phyloP scores from a whole-genome alignment of 495 filamentous ascomycete species.

The Copromyces sp. region DNA sequence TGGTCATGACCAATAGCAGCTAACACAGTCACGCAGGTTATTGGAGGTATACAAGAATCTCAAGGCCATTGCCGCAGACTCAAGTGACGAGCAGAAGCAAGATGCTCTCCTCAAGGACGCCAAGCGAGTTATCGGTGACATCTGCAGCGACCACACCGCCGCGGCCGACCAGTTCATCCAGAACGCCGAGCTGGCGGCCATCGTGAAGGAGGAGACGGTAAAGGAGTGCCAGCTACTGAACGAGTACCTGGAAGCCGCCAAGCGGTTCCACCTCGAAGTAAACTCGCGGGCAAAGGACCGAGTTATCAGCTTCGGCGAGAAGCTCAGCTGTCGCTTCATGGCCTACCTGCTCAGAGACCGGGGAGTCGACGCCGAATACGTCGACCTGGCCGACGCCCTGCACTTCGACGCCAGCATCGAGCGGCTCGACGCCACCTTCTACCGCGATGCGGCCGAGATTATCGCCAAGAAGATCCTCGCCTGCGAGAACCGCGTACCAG shows the following conservation, averaged over 20 bases:
- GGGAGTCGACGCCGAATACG: constrained; percentile 71
- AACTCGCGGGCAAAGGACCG: constrained; percentile 76
- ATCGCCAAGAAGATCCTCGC: constrained; percentile 58
- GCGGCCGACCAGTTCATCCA: constrained; percentile 55
- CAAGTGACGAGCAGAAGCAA: constrained; percentile 48
- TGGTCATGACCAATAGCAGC: neutral
- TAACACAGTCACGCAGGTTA: constrained; percentile 23
- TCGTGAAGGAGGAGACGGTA: constrained; percentile 51
- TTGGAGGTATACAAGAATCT: constrained; percentile 54
- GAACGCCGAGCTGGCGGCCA: constrained; percentile 46
- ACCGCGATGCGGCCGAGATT: constrained; percentile 52
- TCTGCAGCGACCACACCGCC: constrained; percentile 61
- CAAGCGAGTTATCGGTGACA: constrained; percentile 58
- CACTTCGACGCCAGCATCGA: constrained; percentile 44
- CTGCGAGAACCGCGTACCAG: constrained; percentile 62
- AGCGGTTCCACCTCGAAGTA: constrained; percentile 56
- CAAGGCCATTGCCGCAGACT: constrained; percentile 54
- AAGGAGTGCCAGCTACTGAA: constrained; percentile 57
- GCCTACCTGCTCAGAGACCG: constrained; percentile 64
- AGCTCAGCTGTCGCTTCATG: constrained; percentile 83
- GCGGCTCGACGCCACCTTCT: constrained; percentile 71
- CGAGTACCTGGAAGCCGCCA: constrained; percentile 45
- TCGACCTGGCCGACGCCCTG: constrained; percentile 72
- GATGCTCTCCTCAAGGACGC: constrained; percentile 63
- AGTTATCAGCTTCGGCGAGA: constrained; percentile 88